Percentiles rank a stretch among this genome's conserved stretches.
Evolutionary conservation across 2,329 filamentous ascomycete species (phyloP).

Genomic region (Chrysoporthe austroafricana): DNA sequence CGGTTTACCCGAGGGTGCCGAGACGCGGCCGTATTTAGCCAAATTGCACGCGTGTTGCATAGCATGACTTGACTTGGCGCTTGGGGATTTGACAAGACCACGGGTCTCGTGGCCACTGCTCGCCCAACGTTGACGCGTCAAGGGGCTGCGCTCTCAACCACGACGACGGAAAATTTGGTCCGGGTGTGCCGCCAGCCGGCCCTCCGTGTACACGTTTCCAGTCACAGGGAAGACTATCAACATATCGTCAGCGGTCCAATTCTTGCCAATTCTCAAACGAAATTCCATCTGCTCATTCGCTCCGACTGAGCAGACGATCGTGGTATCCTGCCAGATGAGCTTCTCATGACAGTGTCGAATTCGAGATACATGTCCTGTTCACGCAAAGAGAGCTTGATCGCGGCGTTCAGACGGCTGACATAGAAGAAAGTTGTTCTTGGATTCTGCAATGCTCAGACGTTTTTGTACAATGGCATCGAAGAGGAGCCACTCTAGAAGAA

Average conservation of each 20-base stretch:
- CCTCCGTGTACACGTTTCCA: background rate
- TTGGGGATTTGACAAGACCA: background rate
- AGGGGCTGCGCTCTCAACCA: background rate
- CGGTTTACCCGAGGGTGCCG: background rate
- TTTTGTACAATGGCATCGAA: conserved; percentile 34
- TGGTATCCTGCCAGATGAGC: background rate
- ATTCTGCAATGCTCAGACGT: conserved; percentile 30
- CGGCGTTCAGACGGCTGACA: conserved; percentile 24
- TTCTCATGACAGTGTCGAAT: too few species aligned
- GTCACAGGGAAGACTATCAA: background rate
- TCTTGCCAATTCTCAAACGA: background rate
- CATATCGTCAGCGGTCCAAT: background rate
- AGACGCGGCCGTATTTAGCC: background rate
- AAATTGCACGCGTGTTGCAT: too few species aligned
- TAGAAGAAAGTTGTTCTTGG: conserved; percentile 24
- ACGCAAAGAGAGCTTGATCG: background rate
- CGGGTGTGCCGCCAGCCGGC: background rate
- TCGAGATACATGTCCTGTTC: background rate
- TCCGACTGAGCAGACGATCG: background rate
- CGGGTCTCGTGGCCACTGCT: background rate
- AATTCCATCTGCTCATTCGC: background rate
- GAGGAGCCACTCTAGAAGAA: conserved; percentile 31
- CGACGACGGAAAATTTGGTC: background rate
- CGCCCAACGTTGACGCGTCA: too few species aligned
- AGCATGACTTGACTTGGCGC: background rate